These are phyloP conservation scores for Tilletia caries DNA, from an alignment of 1,284 basidiomycete species.

Conservation along the genomic window DNA sequence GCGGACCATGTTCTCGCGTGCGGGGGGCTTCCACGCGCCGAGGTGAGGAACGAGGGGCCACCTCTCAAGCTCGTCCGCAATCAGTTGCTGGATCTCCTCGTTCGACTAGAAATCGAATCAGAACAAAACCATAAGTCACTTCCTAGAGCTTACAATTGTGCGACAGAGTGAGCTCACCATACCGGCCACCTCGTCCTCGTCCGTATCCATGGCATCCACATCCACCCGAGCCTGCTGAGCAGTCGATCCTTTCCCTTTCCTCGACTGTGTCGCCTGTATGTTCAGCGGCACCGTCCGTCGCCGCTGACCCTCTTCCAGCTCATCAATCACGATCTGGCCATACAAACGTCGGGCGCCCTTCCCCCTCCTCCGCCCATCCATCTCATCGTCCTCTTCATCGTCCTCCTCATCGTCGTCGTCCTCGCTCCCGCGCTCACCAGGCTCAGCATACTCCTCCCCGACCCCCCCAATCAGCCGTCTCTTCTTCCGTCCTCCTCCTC, in stretches of 20 bases:
- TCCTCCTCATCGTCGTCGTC: slow-evolving; percentile 13
- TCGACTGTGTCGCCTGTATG: slow-evolving; percentile 57
- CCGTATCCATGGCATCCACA: slow-evolving; percentile 35
- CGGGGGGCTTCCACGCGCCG: not conserved
- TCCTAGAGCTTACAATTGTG: too few relatives aligned
- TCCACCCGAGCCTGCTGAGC: slow-evolving; percentile 15
- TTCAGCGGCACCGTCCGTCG: slow-evolving; percentile 72
- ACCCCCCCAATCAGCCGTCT: slow-evolving; percentile 44
- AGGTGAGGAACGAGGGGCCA: not conserved
- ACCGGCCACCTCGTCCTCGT: not conserved
- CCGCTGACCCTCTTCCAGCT: slow-evolving; percentile 69
- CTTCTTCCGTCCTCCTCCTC: slow-evolving; percentile 22
- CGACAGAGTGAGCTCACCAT: slow-evolving; percentile 17
- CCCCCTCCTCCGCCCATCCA: slow-evolving; percentile 19
- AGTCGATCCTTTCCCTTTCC: not conserved
- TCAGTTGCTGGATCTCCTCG: slow-evolving; percentile 1
- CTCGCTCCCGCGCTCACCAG: slow-evolving; percentile 12
- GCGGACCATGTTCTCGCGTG: not conserved
- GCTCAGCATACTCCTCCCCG: slow-evolving; percentile 38
- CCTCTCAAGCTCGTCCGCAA: not conserved
- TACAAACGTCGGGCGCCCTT: slow-evolving; percentile 55
- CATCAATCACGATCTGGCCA: slow-evolving; percentile 77
- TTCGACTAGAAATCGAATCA: not conserved
- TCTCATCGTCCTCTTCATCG: slow-evolving; percentile 18
- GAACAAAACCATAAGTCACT: too few relatives aligned